phyloP scores from a whole-genome alignment of 176 grass and related monocot genomes.

The Zizania latifolia region DNA sequence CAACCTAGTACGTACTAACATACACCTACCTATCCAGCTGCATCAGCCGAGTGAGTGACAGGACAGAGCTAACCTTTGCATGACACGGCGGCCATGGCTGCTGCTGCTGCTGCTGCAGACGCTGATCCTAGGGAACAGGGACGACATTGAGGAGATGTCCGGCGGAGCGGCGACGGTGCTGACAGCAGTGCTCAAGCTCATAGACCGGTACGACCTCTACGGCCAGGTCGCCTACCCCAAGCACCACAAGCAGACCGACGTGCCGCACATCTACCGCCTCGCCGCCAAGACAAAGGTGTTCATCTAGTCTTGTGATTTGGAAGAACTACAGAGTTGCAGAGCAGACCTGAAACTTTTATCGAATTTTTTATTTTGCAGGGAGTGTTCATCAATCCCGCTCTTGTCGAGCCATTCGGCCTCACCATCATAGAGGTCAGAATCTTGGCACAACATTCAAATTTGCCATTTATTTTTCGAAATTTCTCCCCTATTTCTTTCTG shows the following conservation, averaged over 20 bases:
- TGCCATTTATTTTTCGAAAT: not conserved
- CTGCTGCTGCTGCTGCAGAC: too few relatives aligned
- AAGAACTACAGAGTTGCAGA: not conserved
- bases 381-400: constrained; percentile 91
- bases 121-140: constrained; percentile 83
- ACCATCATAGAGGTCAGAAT: constrained; percentile 71
- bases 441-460: not conserved
- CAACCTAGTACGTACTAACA: constrained; percentile 45
- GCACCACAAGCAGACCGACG: constrained; percentile 90
- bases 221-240: constrained; percentile 94
- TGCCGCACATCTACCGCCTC: constrained; percentile 81
- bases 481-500: not conserved
- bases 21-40: too few relatives aligned
- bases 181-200: constrained; percentile 72
- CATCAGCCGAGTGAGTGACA: too few relatives aligned
- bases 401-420: constrained; percentile 90
- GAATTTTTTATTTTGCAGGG: constrained; percentile 33
- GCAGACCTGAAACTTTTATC: not conserved
- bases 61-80: not conserved
- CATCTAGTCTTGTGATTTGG: not conserved
- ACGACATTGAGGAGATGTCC: constrained; percentile 91
- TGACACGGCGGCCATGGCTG: not conserved
- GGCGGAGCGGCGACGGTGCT: constrained; percentile 55
- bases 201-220: constrained; percentile 86
- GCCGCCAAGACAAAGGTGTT: constrained; percentile 79